Evolutionary conservation across 2,329 filamentous ascomycete genomes (phyloP).

Genomic region (Rutstroemia sp.): DNA sequence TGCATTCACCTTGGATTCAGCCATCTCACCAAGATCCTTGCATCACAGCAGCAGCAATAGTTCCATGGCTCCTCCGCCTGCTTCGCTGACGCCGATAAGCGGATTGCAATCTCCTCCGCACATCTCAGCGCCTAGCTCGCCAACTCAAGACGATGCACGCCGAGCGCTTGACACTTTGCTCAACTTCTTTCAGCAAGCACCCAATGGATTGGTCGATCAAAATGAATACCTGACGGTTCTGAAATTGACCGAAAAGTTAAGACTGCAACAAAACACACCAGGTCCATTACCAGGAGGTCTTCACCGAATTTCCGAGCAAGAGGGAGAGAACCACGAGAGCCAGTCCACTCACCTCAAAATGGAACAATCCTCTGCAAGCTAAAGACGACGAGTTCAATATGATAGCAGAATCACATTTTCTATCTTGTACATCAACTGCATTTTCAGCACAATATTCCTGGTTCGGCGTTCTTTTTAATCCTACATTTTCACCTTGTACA

Average conservation of each 20-base stretch:
- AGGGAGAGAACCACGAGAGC: slow-evolving; percentile 18
- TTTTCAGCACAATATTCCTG: too few species aligned
- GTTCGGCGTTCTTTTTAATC: too few species aligned
- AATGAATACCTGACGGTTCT: slow-evolving; percentile 71
- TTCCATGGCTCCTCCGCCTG: slow-evolving; percentile 37
- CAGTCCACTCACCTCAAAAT: slow-evolving; percentile 20
- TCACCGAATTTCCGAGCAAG: slow-evolving; percentile 30
- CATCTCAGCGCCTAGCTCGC: slow-evolving; percentile 52
- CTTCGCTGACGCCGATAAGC: slow-evolving; percentile 31
- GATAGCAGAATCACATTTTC: neutral
- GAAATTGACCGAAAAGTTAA: slow-evolving; percentile 79
- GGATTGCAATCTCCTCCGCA: slow-evolving; percentile 38
- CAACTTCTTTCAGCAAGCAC: slow-evolving; percentile 67
- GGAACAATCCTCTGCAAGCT: slow-evolving; percentile 27
- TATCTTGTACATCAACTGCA: neutral
- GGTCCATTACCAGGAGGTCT: slow-evolving; percentile 33
- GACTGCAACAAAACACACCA: slow-evolving; percentile 45
- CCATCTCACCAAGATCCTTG: slow-evolving; percentile 38
- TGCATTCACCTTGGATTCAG: slow-evolving; percentile 29
- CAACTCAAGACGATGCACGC: slow-evolving; percentile 79
- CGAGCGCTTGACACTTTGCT: slow-evolving; percentile 75
- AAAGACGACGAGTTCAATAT: too few species aligned
- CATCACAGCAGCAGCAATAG: slow-evolving; percentile 45
- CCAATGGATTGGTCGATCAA: slow-evolving; percentile 61
- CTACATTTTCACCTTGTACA: too few species aligned